phyloP scores from a whole-genome alignment of 805 yeast genomes.

The Candida xyloterini region DNA sequence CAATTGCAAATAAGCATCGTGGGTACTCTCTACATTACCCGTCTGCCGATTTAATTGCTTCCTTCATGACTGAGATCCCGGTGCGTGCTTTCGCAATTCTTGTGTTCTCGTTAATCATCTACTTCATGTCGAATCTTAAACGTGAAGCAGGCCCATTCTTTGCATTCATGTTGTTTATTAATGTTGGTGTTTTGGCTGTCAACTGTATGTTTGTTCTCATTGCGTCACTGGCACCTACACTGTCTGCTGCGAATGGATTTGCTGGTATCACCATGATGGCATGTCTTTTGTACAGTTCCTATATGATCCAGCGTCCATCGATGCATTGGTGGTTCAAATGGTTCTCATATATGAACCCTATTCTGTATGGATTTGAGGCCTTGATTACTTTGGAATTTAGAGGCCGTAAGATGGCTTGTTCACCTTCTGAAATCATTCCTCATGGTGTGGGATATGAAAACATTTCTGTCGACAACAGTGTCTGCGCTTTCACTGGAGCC shows the following conservation, averaged over 20 bases:
- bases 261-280: slow-evolving; percentile 54
- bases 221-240: slow-evolving; percentile 47
- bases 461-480: slow-evolving; percentile 37
- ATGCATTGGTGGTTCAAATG: slow-evolving; percentile 66
- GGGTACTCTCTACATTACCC: slow-evolving; percentile 61
- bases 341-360: slow-evolving; percentile 49
- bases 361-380: slow-evolving; percentile 49
- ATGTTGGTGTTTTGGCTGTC: slow-evolving; percentile 41
- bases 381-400: slow-evolving; percentile 57
- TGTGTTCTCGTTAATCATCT: slow-evolving; percentile 43
- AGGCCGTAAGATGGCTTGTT: slow-evolving; percentile 50
- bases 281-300: slow-evolving; percentile 60
- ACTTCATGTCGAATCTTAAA: slow-evolving; percentile 53
- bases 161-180: slow-evolving; percentile 43
- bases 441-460: slow-evolving; percentile 52
- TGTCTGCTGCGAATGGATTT: slow-evolving; percentile 58
- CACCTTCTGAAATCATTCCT: slow-evolving; percentile 43
- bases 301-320: slow-evolving; percentile 54
- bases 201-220: slow-evolving; percentile 51
- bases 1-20: slow-evolving; percentile 62
- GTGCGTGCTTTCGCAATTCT: slow-evolving; percentile 49
- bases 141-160: slow-evolving; percentile 55
- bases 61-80: slow-evolving; percentile 55
- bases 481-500: slow-evolving; percentile 56
- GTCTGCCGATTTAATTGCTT: slow-evolving; percentile 61